Evolutionary conservation across 306 rosid species (phyloP).

Genomic region (Psophocarpus tetragonolobus): DNA sequence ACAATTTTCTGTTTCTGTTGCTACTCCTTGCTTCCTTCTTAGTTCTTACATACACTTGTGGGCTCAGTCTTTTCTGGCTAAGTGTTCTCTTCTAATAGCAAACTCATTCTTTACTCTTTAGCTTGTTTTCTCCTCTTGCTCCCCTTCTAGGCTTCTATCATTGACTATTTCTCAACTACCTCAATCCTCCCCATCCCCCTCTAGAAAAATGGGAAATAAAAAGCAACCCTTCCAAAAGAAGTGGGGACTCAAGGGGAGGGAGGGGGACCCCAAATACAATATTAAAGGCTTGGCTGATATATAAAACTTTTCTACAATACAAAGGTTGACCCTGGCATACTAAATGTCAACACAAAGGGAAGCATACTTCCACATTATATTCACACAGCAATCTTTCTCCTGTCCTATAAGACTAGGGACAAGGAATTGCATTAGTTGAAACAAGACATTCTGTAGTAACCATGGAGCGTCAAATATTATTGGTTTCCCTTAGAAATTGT

Average conservation of each 20-base stretch:
- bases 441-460: neutral
- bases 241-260: too few species aligned
- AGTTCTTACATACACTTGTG: neutral
- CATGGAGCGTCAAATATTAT: neutral
- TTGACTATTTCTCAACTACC: neutral
- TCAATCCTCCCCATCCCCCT: neutral
- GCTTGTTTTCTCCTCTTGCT: neutral
- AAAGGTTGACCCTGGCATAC: neutral
- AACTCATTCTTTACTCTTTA: neutral
- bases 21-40: neutral
- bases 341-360: neutral
- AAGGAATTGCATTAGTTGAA: neutral
- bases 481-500: neutral
- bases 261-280: neutral
- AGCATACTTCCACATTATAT: neutral
- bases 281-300: neutral
- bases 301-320: neutral
- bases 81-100: neutral
- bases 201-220: neutral
- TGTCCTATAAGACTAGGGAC: slow-evolving; percentile 2
- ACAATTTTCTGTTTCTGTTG: neutral
- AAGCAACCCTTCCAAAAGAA: neutral
- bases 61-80: neutral
- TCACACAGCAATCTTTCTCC: neutral
- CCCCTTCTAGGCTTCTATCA: neutral